A percentile compares a stretch with the other conserved stretches of the same genome.
phyloP scores from a whole-genome alignment of 352 stramenopile species.

The Poterioochromonas sp. region DNA sequence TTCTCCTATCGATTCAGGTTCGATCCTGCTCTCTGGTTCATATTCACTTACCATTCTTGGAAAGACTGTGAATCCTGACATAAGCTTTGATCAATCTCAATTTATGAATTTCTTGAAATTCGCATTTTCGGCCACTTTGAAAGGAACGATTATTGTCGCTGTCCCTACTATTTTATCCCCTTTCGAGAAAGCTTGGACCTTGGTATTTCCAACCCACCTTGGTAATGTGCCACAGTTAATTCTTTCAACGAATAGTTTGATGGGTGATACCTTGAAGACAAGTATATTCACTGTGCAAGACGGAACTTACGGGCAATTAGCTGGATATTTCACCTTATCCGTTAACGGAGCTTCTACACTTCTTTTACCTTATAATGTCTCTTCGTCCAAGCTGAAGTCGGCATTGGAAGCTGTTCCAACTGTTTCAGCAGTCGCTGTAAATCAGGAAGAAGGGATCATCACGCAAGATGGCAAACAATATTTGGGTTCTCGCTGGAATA shows the following conservation, averaged over 20 bases:
- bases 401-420: neutral
- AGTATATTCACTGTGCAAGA: neutral
- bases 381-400: neutral
- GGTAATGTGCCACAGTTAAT: neutral
- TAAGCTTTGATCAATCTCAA: no score
- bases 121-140: no score
- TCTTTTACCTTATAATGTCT: neutral
- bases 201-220: neutral
- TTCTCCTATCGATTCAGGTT: neutral
- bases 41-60: neutral
- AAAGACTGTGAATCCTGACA: no score
- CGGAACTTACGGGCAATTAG: neutral
- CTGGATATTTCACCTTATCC: neutral
- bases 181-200: neutral
- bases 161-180: no score
- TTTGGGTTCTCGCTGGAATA: neutral
- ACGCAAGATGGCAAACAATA: neutral
- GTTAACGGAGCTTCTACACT: neutral
- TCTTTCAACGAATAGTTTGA: neutral
- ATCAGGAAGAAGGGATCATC: neutral
- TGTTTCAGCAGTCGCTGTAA: neutral
- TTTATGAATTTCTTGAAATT: no score
- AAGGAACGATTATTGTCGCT: neutral
- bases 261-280: neutral
- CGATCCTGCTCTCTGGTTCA: neutral